These are phyloP conservation scores for Lasiodiplodia gonubiensis DNA, from an alignment of 2,329 filamentous ascomycete species.

Conservation along the genomic window DNA sequence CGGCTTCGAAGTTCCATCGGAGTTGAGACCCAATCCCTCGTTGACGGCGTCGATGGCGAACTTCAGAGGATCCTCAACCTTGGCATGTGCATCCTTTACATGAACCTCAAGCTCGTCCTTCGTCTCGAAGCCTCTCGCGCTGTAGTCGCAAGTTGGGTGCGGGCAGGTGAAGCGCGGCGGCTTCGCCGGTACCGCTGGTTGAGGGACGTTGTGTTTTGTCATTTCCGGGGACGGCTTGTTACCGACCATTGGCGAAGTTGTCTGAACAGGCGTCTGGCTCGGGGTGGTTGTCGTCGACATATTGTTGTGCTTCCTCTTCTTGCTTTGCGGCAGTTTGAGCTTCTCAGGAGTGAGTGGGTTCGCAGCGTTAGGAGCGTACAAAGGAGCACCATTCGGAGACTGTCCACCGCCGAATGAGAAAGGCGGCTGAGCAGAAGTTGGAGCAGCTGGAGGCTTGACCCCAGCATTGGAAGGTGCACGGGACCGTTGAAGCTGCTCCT, in stretches of 20 bases:
- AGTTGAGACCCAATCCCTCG: constrained; percentile 55
- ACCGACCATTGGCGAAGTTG: constrained; percentile 48
- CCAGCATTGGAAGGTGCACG: constrained; percentile 33
- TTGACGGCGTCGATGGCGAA: constrained; percentile 61
- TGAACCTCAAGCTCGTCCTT: constrained; percentile 62
- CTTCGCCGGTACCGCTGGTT: constrained; percentile 45
- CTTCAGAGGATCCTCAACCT: constrained; percentile 61
- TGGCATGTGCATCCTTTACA: constrained; percentile 58
- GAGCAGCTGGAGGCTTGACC: constrained; percentile 53
- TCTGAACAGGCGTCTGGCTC: constrained; percentile 41
- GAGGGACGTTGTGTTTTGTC: constrained; percentile 54
- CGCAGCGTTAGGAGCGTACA: constrained; percentile 54
- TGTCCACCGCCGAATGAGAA: constrained; percentile 57
- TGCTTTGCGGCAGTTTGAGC: constrained; percentile 63
- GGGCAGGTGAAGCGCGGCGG: constrained; percentile 60
- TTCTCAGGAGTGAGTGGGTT: constrained; percentile 61
- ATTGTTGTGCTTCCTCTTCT: constrained; percentile 59
- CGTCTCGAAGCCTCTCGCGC: constrained; percentile 60
- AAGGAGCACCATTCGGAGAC: constrained; percentile 63
- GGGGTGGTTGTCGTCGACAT: constrained; percentile 47
- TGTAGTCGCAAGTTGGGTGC: constrained; percentile 58
- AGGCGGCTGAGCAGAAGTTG: constrained; percentile 59
- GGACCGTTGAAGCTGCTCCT: constrained; percentile 52
- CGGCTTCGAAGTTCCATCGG: constrained; percentile 52
- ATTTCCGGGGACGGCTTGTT: constrained; percentile 53